Percentiles rank a stretch among this genome's conserved stretches.
Conservation (phyloP, 2,329 filamentous ascomycete genomes). For the Calycina herbarum region DNA sequence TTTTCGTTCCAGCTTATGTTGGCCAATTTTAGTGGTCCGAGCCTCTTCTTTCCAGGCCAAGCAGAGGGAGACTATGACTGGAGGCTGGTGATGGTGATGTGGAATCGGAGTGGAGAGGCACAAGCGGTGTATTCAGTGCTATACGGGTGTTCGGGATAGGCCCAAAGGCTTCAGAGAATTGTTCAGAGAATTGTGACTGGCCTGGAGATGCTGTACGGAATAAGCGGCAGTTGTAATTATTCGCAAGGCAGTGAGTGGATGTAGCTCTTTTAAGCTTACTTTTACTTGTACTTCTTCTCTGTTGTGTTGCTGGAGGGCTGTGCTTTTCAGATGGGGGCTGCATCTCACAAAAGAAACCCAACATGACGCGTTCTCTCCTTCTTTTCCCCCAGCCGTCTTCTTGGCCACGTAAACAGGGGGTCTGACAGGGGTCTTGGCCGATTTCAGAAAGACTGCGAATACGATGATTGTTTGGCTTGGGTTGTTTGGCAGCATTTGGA, state of each 20-base stretch:
- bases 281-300: background rate
- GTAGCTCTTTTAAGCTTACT: background rate
- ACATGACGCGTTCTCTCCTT: background rate
- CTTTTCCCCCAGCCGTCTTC: background rate
- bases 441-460: background rate
- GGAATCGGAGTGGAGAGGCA: background rate
- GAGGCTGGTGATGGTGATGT: background rate
- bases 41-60: background rate
- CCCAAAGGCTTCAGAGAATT: background rate
- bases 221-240: background rate
- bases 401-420: background rate
- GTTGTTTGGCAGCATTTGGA: background rate
- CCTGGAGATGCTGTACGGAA: background rate
- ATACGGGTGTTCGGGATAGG: background rate
- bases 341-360: background rate
- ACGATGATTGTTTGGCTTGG: conserved; percentile 3
- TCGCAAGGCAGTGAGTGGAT: background rate
- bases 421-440: background rate
- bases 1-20: background rate
- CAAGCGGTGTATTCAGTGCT: background rate
- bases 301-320: background rate
- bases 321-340: background rate
- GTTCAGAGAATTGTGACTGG: background rate
- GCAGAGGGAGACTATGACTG: too few relatives aligned
- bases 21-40: background rate